phyloP scores from a whole-genome alignment of 345 rosid genomes.

The Moringa oleifera region DNA sequence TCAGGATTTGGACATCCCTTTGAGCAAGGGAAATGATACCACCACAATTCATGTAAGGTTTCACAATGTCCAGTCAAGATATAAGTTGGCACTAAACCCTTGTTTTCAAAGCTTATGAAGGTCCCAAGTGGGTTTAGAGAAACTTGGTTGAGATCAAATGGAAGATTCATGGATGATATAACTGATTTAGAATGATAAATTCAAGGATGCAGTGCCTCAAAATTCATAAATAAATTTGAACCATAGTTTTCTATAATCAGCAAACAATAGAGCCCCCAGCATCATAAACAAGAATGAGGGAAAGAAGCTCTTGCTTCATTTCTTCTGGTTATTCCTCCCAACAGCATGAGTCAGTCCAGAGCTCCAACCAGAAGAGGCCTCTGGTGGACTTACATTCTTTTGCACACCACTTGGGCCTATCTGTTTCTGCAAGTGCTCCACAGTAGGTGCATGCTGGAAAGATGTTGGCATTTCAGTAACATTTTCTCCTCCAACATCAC shows the following conservation, averaged over 20 bases:
- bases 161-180: too few species aligned
- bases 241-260: background rate
- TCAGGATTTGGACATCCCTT: too few species aligned
- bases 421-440: conserved; percentile 16
- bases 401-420: background rate
- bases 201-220: background rate
- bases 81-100: too few species aligned
- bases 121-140: too few species aligned
- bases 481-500: conserved; percentile 9
- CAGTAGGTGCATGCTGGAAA: background rate
- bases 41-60: too few species aligned
- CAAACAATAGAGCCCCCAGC: background rate
- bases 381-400: conserved; percentile 11
- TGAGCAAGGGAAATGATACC: too few species aligned
- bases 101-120: too few species aligned
- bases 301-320: background rate
- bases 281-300: background rate
- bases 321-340: conserved; percentile 6
- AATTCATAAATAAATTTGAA: background rate
- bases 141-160: too few species aligned
- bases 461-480: conserved; percentile 1
- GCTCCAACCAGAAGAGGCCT: conserved; percentile 11
- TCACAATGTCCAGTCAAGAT: too few species aligned
- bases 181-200: background rate
- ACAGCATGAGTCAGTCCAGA: conserved; percentile 10